Evolutionary conservation across 352 stramenopile genomes (phyloP), one percentile per base, ranked within the genome.

Genomic region (Phytophthora ramorum): DNA sequence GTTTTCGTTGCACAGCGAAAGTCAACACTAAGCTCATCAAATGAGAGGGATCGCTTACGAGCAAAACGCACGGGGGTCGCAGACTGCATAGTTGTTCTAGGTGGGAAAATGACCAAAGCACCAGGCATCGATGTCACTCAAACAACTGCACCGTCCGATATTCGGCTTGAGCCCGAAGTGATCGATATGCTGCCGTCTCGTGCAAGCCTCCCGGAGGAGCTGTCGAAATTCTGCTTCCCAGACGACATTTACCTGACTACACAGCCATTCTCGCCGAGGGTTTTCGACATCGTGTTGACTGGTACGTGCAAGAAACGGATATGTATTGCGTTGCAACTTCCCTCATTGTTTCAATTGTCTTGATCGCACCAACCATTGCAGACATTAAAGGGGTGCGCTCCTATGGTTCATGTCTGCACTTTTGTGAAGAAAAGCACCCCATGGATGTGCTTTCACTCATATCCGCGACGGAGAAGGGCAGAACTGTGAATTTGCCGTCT

Each of bases 201-300:
- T 9, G 66, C 76, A 3, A 75, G 62, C 49, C 49, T 91, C 2
- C 85, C 85, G 2, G 83, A 90, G 13, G 81, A 91, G 19, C 65
- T 93, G 9, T 86, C 83, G 0, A 92, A 87, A 48, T 92, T 93
- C 44, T 92, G 83, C 43, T 91, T 90, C 35, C 83, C 85, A 12
- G 75, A 89, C 12, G 72, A 83, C 14, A 76, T 81, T 3, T 81
- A 80, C 43, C 64, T 92, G n/a, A 76, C 45, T 3, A 78, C 56
- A 4, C 73, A 85, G 41, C 52, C 65, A 0, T 69, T 79, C 1
- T 66, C 81, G 13, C 76, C 76, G 14, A 85, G 51, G 16, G 58
- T 69, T 5, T 89, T 93, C 17, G 85, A 93, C 37, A 86, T 91
- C 4, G 85, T 93, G 1, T 71, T 93, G 17, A 93, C 85, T 17